phyloP scores from a whole-genome alignment of 352 stramenopile species.

The Globisporangium nodosum region DNA sequence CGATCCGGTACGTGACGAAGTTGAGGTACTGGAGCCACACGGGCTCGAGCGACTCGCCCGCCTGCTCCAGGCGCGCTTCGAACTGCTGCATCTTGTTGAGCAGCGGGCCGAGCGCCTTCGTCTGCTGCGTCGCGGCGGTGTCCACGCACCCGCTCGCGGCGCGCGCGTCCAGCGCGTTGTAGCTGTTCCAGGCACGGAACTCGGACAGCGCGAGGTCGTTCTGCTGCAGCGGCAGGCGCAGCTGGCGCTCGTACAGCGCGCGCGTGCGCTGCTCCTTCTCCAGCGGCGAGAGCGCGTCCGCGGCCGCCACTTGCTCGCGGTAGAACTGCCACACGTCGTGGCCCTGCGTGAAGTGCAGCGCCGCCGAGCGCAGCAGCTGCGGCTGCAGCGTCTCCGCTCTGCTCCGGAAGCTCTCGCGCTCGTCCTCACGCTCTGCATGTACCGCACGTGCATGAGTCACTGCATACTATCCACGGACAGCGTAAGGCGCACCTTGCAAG shows the following conservation, averaged over 20 bases:
- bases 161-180: conserved; percentile 41
- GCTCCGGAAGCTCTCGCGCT: neutral
- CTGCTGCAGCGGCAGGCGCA: conserved; percentile 56
- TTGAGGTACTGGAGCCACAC: conserved; percentile 63
- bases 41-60: conserved; percentile 16
- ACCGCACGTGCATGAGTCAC: neutral
- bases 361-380: conserved; percentile 25
- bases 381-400: conserved; percentile 22
- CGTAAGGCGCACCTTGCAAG: conserved; percentile 18
- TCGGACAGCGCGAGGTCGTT: conserved; percentile 76
- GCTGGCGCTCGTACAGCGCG: conserved; percentile 43
- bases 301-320: conserved; percentile 29
- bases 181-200: conserved; percentile 62
- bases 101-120: conserved; percentile 33
- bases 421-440: neutral
- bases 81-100: conserved; percentile 62
- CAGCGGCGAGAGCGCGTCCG: neutral
- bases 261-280: conserved; percentile 36
- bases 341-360: conserved; percentile 45
- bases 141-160: conserved; percentile 12
- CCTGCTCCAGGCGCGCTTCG: conserved; percentile 23
- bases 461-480: neutral
- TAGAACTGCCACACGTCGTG: conserved; percentile 58
- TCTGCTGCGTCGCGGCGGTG: conserved; percentile 29
- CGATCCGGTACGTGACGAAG: conserved; percentile 48